These are phyloP conservation scores for Didymella exigua DNA, from an alignment of 2,329 filamentous ascomycete genomes.

Conservation along the genomic window DNA sequence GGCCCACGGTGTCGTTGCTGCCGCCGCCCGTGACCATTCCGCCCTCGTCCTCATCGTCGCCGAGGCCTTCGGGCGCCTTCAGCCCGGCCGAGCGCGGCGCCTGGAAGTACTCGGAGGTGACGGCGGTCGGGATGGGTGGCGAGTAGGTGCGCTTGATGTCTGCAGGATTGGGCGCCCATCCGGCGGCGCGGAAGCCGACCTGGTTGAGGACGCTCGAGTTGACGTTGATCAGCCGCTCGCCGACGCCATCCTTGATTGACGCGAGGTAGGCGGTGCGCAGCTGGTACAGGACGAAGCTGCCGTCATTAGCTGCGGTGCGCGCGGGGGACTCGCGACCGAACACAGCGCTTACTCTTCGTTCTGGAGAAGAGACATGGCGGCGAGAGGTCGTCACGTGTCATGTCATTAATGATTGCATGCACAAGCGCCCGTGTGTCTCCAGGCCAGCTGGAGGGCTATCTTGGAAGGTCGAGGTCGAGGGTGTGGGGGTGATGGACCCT, in stretches of 20 bases:
- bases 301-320: constrained; percentile 26
- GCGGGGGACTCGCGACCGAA: constrained; percentile 2
- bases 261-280: constrained; percentile 80
- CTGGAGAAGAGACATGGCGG: constrained; percentile 52
- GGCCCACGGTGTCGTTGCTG: constrained; percentile 70
- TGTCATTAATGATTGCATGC: constrained; percentile 8
- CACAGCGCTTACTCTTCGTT: constrained; percentile 52
- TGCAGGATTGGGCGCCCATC: constrained; percentile 75
- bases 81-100: constrained; percentile 65
- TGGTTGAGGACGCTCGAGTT: constrained; percentile 81
- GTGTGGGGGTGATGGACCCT: constrained; percentile 22
- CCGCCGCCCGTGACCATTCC: constrained; percentile 71
- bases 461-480: background rate
- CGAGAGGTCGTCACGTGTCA: constrained; percentile 26
- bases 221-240: constrained; percentile 81
- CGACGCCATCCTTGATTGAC: constrained; percentile 81
- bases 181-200: constrained; percentile 79
- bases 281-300: constrained; percentile 80
- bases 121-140: constrained; percentile 81
- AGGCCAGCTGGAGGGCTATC: constrained; percentile 43
- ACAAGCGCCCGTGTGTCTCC: constrained; percentile 12
- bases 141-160: constrained; percentile 85
- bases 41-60: constrained; percentile 73
- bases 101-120: constrained; percentile 85
- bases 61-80: constrained; percentile 59